These are phyloP conservation scores for Phytopythium mirpurense DNA, from an alignment of 352 stramenopile genomes.

Conservation along the genomic window DNA sequence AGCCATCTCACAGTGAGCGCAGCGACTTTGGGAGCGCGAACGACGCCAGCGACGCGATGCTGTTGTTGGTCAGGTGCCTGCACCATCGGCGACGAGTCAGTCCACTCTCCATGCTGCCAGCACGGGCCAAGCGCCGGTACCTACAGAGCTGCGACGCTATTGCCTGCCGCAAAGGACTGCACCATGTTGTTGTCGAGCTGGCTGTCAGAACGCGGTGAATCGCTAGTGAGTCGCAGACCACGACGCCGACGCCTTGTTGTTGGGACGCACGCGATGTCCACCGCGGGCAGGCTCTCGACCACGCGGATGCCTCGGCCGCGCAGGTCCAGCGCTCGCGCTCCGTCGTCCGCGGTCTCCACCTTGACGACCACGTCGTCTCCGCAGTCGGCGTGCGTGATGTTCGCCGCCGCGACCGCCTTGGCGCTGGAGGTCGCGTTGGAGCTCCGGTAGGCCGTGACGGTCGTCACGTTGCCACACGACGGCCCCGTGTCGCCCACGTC, in stretches of 20 bases:
- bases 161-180: conserved; percentile 12
- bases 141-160: conserved; percentile 19
- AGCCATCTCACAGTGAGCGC: conserved; percentile 16
- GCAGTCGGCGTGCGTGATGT: conserved; percentile 16
- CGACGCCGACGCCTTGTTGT: neutral
- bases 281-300: conserved; percentile 16
- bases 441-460: conserved; percentile 8
- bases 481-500: conserved; percentile 23
- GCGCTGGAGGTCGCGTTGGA: conserved; percentile 4
- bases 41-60: conserved; percentile 15
- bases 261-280: conserved; percentile 16
- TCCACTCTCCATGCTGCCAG: neutral
- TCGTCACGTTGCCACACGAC: conserved; percentile 29
- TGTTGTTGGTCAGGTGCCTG: conserved; percentile 29
- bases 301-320: conserved; percentile 13
- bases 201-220: conserved; percentile 6
- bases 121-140: neutral
- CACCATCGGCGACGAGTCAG: neutral
- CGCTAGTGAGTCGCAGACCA: neutral
- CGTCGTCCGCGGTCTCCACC: conserved; percentile 6
- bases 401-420: conserved; percentile 8
- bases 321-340: conserved; percentile 15
- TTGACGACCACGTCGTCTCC: conserved; percentile 15
- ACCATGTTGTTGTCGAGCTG: conserved; percentile 24
- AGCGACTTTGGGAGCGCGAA: conserved; percentile 20